phyloP scores from a whole-genome alignment of 1,139 yeast species.

The Geotrichum klebahnii region DNA sequence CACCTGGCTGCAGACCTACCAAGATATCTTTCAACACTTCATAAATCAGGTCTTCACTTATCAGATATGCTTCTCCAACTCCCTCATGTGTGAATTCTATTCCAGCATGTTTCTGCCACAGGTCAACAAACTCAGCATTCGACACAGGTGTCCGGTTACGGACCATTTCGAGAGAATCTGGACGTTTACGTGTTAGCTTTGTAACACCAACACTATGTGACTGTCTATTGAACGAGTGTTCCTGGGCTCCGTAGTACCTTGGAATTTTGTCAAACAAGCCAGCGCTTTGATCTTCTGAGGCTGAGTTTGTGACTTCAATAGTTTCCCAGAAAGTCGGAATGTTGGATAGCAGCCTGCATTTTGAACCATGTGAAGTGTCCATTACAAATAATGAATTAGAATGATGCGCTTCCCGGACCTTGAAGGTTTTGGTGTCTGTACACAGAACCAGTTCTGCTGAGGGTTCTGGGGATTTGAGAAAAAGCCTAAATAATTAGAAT shows the following conservation, averaged over 20 bases:
- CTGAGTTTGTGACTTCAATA: conserved; percentile 35
- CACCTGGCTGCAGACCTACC: conserved; percentile 25
- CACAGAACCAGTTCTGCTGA: conserved; percentile 58
- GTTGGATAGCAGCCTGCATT: conserved; percentile 41
- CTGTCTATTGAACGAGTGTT: conserved; percentile 4
- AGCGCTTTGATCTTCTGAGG: conserved; percentile 32
- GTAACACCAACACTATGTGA: background rate
- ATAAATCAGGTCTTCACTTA: conserved; percentile 41
- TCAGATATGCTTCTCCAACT: conserved; percentile 39
- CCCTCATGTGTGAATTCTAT: conserved; percentile 42
- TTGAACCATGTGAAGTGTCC: background rate
- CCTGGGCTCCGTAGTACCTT: conserved; percentile 44
- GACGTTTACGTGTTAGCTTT: conserved; percentile 10
- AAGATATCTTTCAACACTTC: conserved; percentile 46
- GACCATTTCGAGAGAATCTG: conserved; percentile 42
- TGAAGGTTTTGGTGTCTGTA: conserved; percentile 56
- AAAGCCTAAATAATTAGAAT: conserved; percentile 38
- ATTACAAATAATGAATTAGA: conserved; percentile 67
- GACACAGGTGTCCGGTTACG: conserved; percentile 55
- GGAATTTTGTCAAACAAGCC: conserved; percentile 43
- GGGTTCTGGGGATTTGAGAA: conserved; percentile 36
- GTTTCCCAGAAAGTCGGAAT: conserved; percentile 46
- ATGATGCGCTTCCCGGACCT: conserved; percentile 74
- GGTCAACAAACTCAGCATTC: conserved; percentile 46
- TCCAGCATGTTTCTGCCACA: conserved; percentile 59